Evolutionary conservation across 1,139 yeast genomes (phyloP).

Genomic region (Kluyveromyces sp.): DNA sequence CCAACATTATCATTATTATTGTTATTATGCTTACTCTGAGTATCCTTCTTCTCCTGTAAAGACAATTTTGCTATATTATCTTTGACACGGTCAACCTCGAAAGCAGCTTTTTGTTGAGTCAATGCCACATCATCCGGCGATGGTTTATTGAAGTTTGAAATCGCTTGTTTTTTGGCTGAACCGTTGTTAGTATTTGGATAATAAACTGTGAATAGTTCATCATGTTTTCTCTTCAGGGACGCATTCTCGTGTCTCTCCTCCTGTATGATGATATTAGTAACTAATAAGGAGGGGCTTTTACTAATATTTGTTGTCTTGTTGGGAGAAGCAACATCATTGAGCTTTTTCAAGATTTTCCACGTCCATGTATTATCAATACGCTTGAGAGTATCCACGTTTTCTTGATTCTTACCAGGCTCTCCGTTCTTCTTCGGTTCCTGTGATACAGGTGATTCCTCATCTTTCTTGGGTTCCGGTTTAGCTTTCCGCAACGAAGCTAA

Average conservation of each 20-base stretch:
- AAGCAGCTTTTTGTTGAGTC: slow-evolving; percentile 52
- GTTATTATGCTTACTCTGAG: too few relatives aligned
- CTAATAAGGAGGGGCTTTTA: not conserved
- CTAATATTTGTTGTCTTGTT: not conserved
- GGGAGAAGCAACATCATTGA: too few relatives aligned
- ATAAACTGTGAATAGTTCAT: slow-evolving; percentile 17
- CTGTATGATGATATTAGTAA: not conserved
- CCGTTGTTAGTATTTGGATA: slow-evolving; percentile 23
- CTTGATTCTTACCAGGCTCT: not conserved
- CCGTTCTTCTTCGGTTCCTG: slow-evolving; percentile 1
- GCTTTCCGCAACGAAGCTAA: slow-evolving; percentile 4
- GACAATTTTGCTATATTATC: slow-evolving; percentile 7
- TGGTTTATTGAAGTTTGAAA: slow-evolving; percentile 54
- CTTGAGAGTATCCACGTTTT: not conserved
- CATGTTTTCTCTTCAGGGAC: slow-evolving; percentile 15
- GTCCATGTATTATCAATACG: too few relatives aligned
- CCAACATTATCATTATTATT: too few relatives aligned
- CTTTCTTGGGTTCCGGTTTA: not conserved
- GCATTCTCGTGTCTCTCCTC: slow-evolving; percentile 1
- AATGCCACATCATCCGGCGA: slow-evolving; percentile 78
- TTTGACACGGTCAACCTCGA: slow-evolving; percentile 28
- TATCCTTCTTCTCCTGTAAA: not conserved
- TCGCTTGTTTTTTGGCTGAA: slow-evolving; percentile 34
- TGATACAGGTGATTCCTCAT: not conserved
- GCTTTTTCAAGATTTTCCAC: too few relatives aligned